phyloP scores from a whole-genome alignment of 192 early-diverging fungal genomes.

The Dispira parvispora region DNA sequence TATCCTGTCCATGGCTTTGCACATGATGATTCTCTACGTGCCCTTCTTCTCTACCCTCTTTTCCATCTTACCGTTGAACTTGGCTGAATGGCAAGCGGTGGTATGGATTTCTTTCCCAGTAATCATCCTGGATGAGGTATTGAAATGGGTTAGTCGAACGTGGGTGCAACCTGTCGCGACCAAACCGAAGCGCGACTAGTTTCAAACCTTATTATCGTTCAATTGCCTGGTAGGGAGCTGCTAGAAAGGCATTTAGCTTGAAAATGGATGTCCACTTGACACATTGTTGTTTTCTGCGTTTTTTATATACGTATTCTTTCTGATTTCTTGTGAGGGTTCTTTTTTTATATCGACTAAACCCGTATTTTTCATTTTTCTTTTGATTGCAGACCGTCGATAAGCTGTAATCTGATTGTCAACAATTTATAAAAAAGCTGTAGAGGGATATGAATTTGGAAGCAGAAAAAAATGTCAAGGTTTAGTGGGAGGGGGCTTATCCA shows the following conservation, averaged over 20 bases:
- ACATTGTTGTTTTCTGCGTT: too few species aligned
- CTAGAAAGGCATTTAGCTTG: too few species aligned
- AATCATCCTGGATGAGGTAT: slow-evolving; percentile 76
- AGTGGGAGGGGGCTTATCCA: too few species aligned
- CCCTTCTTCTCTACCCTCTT: slow-evolving; percentile 91
- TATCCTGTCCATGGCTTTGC: slow-evolving; percentile 75
- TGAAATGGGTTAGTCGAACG: slow-evolving; percentile 59
- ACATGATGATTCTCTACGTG: slow-evolving; percentile 93
- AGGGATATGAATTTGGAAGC: too few species aligned
- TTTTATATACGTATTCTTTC: too few species aligned
- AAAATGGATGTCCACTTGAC: too few species aligned
- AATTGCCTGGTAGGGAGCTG: too few species aligned
- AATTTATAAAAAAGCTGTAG: too few species aligned
- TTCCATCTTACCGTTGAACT: slow-evolving; percentile 73
- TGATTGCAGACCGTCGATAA: background rate
- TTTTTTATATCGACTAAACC: background rate
- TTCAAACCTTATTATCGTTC: too few species aligned
- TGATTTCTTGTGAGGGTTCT: background rate
- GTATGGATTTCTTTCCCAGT: slow-evolving; percentile 80
- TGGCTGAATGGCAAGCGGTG: slow-evolving; percentile 81
- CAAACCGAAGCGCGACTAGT: slow-evolving; percentile 1
- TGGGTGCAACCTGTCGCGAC: slow-evolving; percentile 10
- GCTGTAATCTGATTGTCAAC: too few species aligned
- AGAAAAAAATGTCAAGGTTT: too few species aligned
- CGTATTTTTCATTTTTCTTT: background rate